Percentiles rank a stretch among this genome's conserved stretches.
Conservation (phyloP, 768 basidiomycete genomes). For the Pleurotus sapidus region DNA sequence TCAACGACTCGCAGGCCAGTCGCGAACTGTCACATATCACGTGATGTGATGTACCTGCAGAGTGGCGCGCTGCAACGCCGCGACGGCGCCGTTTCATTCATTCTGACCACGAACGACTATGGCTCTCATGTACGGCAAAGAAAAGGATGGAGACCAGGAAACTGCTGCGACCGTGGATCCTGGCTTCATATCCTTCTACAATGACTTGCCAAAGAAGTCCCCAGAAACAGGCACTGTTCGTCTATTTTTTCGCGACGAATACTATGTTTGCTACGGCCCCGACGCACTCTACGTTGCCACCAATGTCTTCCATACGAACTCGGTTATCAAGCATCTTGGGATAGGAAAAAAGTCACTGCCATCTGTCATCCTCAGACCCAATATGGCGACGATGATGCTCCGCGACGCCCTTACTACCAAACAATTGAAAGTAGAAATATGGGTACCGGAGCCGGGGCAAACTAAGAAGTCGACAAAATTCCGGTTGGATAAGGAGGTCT, state of each 20-base stretch:
- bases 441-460: slow-evolving; percentile 68
- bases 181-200: slow-evolving; percentile 75
- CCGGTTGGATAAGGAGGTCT: slow-evolving; percentile 75
- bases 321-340: slow-evolving; percentile 91
- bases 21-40: slow-evolving; percentile 10
- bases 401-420: slow-evolving; percentile 87
- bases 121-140: slow-evolving; percentile 65
- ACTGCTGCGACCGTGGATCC: slow-evolving; percentile 49
- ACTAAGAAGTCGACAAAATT: slow-evolving; percentile 78
- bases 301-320: slow-evolving; percentile 82
- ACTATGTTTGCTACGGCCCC: slow-evolving; percentile 83
- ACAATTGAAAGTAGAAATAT: slow-evolving; percentile 93
- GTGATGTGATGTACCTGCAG: slow-evolving; percentile 13
- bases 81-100: too few species aligned
- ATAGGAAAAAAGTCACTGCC: slow-evolving; percentile 58
- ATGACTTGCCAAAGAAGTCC: slow-evolving; percentile 58
- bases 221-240: slow-evolving; percentile 81
- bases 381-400: slow-evolving; percentile 77
- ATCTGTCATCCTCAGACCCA: slow-evolving; percentile 72
- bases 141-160: slow-evolving; percentile 45
- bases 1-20: not conserved
- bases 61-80: too few species aligned
- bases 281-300: slow-evolving; percentile 89
- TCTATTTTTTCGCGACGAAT: slow-evolving; percentile 79
- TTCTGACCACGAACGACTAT: slow-evolving; percentile 22